Base-by-base conservation (phyloP, 768 basidiomycete genomes). In the Mycena haematopus region DNA sequence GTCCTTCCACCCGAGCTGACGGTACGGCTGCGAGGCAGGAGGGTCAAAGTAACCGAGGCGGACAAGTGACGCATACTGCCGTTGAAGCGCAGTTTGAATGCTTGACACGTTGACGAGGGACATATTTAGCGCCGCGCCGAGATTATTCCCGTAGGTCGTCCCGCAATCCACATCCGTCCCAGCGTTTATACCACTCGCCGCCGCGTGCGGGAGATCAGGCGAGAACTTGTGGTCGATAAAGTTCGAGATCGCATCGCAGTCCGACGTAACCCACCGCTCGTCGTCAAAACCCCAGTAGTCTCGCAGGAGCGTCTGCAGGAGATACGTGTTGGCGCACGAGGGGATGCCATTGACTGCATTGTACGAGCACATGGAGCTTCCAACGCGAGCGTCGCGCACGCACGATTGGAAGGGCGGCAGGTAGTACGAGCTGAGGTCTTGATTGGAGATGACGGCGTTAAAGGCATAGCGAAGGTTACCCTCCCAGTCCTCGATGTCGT, bases 271-370 rank as follows among this genome's bases (percentile, higher is more conserved):
- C 84, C 84, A 86, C 47, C 84, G 71, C 42, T 83, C 79, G 51
- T 81, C 77, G 55, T 78, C 73, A 64, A 85, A 84, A 14, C 80
- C 81, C 80, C 82, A 86, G 50, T 74, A 72, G 56, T 84, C 84
- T 19, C 85, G 76, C 24, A 85, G 69, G 25, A 87, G 70, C 31
- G 75, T 75, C 68, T 86, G 83, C 33, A 87, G 74, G 29, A 87
- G 75, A 67, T 81, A 86, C 1, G 78, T 75, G 67, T 78, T 80
- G 22, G 83, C 85, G 66, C 86, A 87, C 0, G 82, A 76, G 5
- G 86, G 85, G 31, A 86, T 71, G 2, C 86, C 86, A 61, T 86
- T 86, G 21, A 87, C 83, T 11, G 84, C 80, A 63, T 86, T 87
- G 69, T 86, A 87, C 63, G 81, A 83, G 76, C 85, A 87, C 85